Conservation (phyloP, 2,329 filamentous ascomycete species). For the Sodiomyces alkalinus region DNA sequence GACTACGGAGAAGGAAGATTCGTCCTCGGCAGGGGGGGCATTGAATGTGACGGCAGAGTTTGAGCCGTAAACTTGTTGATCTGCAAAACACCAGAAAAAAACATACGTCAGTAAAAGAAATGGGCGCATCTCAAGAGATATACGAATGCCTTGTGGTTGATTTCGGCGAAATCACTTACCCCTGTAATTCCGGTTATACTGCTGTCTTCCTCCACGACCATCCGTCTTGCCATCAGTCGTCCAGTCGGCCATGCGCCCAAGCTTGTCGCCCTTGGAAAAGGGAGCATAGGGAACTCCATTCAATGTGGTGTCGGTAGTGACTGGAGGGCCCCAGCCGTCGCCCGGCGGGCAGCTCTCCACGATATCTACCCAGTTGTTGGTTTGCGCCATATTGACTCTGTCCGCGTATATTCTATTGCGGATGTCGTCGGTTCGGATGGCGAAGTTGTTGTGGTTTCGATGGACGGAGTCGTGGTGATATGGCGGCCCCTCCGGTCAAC, state of each 20-base stretch:
- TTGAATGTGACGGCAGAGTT: slow-evolving; percentile 78
- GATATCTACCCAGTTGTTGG: slow-evolving; percentile 44
- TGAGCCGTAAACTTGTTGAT: slow-evolving; percentile 93
- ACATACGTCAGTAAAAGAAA: slow-evolving; percentile 10
- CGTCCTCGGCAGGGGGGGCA: slow-evolving; percentile 83
- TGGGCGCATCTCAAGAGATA: neutral
- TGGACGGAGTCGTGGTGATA: too few species aligned
- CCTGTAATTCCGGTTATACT: slow-evolving; percentile 88
- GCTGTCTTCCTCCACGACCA: slow-evolving; percentile 59
- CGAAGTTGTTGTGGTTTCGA: too few species aligned
- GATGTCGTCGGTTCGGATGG: slow-evolving; percentile 5
- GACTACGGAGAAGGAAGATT: slow-evolving; percentile 94
- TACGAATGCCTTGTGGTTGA: neutral
- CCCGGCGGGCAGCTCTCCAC: slow-evolving; percentile 58
- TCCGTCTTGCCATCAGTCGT: slow-evolving; percentile 76
- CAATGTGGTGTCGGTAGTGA: slow-evolving; percentile 73
- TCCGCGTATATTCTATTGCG: slow-evolving; percentile 2
- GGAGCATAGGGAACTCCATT: slow-evolving; percentile 94
- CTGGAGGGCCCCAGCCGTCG: slow-evolving; percentile 76
- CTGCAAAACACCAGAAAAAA: too few species aligned
- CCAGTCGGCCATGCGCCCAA: slow-evolving; percentile 99
- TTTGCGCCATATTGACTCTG: slow-evolving; percentile 29
- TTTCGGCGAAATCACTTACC: slow-evolving; percentile 34
- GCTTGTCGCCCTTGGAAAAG: slow-evolving; percentile 96
- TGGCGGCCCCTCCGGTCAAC: slow-evolving; percentile 7